Evolutionary conservation across 2,329 filamentous ascomycete genomes (phyloP).

Genomic region (Cercospora beticola): DNA sequence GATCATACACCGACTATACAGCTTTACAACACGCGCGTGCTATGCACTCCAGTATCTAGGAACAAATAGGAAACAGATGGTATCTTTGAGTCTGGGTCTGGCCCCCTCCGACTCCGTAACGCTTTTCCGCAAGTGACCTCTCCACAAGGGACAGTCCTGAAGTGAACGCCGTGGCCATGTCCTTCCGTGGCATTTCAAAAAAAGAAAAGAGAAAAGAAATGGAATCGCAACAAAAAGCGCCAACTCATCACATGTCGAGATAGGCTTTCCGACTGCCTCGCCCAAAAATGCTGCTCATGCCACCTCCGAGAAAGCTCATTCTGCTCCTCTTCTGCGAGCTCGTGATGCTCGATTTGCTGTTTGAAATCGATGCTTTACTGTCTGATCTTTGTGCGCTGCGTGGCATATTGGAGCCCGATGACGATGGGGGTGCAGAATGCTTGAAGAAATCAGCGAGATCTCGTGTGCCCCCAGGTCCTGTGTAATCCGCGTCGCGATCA

Average conservation of each 20-base stretch:
- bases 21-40: slow-evolving; percentile 3
- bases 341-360: slow-evolving; percentile 13
- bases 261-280: slow-evolving; percentile 9
- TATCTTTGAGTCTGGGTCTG: slow-evolving; percentile 6
- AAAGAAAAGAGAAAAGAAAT: background rate
- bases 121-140: background rate
- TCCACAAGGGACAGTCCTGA: background rate
- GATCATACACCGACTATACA: slow-evolving; percentile 1
- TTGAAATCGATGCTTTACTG: slow-evolving; percentile 6
- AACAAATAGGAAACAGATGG: slow-evolving; percentile 10
- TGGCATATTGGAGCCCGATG: background rate
- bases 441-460: slow-evolving; percentile 26
- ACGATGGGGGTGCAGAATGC: slow-evolving; percentile 16
- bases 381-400: background rate
- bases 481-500: slow-evolving; percentile 8
- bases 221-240: background rate
- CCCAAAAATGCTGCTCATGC: slow-evolving; percentile 8
- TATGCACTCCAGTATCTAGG: background rate
- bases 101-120: background rate
- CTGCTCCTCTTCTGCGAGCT: slow-evolving; percentile 4
- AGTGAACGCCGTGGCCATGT: slow-evolving; percentile 1
- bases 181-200: background rate
- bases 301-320: slow-evolving; percentile 13
- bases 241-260: slow-evolving; percentile 6
- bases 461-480: slow-evolving; percentile 13